phyloP scores from a whole-genome alignment of 192 early-diverging fungal species.

The Coemansia sp. region DNA sequence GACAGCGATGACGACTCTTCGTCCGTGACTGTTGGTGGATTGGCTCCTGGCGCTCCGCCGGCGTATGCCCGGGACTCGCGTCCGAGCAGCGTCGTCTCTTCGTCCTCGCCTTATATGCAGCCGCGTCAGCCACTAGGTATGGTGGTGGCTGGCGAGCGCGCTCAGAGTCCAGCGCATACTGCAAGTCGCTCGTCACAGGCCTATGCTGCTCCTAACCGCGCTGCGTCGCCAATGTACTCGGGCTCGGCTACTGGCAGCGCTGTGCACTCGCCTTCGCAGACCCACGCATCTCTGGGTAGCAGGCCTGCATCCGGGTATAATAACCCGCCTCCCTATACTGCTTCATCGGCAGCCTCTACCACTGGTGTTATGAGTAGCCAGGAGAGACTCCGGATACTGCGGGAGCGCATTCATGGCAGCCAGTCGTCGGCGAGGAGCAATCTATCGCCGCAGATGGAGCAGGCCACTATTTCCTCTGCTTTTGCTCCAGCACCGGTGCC shows the following conservation, averaged over 20 bases:
- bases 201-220: constrained; percentile 19
- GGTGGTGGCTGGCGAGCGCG: neutral
- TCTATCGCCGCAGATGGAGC: constrained; percentile 11
- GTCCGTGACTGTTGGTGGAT: constrained; percentile 3
- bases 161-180: constrained; percentile 22
- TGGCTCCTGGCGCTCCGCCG: neutral
- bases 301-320: constrained; percentile 3
- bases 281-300: constrained; percentile 2
- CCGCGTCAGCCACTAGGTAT: constrained; percentile 8
- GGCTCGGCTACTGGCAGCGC: constrained; percentile 9
- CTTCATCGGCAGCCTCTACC: neutral
- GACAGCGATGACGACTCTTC: constrained; percentile 16
- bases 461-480: constrained; percentile 1
- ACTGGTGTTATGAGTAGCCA: constrained; percentile 15
- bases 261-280: constrained; percentile 18
- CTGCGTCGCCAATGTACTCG: constrained; percentile 15
- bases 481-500: neutral
- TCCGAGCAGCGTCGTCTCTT: constrained; percentile 22
- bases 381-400: constrained; percentile 25
- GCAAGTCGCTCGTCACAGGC: neutral
- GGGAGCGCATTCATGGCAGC: constrained; percentile 34
- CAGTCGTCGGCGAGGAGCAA: constrained; percentile 2
- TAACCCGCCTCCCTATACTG: neutral
- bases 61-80: constrained; percentile 10
- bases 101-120: constrained; percentile 27